Base-by-base conservation (phyloP, 768 basidiomycete genomes). In the Macrolepiota albuminosa region DNA sequence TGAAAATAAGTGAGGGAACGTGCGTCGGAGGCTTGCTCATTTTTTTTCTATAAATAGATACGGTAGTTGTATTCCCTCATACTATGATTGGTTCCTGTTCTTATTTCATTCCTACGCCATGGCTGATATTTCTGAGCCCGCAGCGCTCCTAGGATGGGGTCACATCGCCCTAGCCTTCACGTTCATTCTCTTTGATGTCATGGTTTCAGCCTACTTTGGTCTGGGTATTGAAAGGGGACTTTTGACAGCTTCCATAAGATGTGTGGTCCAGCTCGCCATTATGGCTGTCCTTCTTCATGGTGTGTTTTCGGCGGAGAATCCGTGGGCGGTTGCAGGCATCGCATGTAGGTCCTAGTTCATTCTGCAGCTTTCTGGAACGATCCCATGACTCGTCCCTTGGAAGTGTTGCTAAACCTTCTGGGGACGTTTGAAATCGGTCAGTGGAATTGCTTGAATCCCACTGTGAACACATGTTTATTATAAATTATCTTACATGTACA, bases 371-470 rank as follows among this genome's bases (percentile, higher is more conserved):
- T 56, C 24, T 24, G n/a, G 50, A 43, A 43, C 42, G 24, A 26
- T 46, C 11, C 45, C 31, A 21, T 36, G 18, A 54, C 24, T 34
- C 4, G 34, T 48, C 16, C 36, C 57, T 16, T 24, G 7, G 42
- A 58, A 89, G 88, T 83, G 54, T 67, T 93, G 31, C 71, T 94
- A 57, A 93, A 92, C 68, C 65, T 89, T 4, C 73, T 94, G 64
- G 91, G 90, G 5, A 90, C 93, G 0, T 76, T 86, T 49, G 93
- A 94, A 64, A 85, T 84, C 14, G 89, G 89, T 87, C 60, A 58
- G 81, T 73, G n/a, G 13, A 18, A n/a, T 16, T 6, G 53, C 13
- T n/a, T 56, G 37, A 4, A 49, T 48, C 24, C 14, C 34, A 6
- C 42, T 21, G 18, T 36, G 42, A 16, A 61, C 45, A 59, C 14